These are phyloP conservation scores for Juncus inflexus DNA, from an alignment of 176 grass and related monocot species.

Conservation along the genomic window DNA sequence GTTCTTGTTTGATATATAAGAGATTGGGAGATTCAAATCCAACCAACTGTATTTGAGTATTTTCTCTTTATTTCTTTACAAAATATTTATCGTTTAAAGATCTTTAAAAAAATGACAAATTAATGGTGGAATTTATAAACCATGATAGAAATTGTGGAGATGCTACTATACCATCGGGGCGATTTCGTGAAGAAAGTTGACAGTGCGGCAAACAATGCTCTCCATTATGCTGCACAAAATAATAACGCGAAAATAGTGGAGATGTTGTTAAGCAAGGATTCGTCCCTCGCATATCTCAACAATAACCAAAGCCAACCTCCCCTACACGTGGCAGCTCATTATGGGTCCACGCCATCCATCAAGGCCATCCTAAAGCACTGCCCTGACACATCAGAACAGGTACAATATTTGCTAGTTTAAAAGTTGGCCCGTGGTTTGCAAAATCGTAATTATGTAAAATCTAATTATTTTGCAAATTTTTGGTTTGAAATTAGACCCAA, in stretches of 20 bases:
- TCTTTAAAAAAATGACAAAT: no score
- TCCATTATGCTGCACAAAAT: slow-evolving; percentile 69
- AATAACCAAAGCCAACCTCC: slow-evolving; percentile 26
- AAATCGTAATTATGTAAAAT: no score
- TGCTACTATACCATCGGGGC: slow-evolving; percentile 26
- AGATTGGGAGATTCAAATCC: no score
- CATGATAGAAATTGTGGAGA: slow-evolving; percentile 44
- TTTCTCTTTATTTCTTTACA: no score
- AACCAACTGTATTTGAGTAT: no score
- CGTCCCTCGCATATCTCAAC: slow-evolving; percentile 39
- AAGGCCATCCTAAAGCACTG: slow-evolving; percentile 26
- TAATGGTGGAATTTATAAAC: no score
- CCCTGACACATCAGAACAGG: slow-evolving; percentile 28
- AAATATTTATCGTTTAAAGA: no score
- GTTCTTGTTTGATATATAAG: no score
- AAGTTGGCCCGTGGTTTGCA: no score
- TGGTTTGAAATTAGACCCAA: neutral
- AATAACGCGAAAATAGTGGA: slow-evolving; percentile 37
- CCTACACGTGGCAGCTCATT: slow-evolving; percentile 24
- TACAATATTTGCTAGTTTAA: neutral
- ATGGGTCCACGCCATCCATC: slow-evolving; percentile 27
- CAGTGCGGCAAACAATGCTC: slow-evolving; percentile 39
- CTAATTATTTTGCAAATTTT: neutral
- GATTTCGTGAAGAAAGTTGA: slow-evolving; percentile 33
- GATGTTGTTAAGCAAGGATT: slow-evolving; percentile 30